Conservation (phyloP, 345 rosid genomes). For the Abelmoschus esculentus region DNA sequence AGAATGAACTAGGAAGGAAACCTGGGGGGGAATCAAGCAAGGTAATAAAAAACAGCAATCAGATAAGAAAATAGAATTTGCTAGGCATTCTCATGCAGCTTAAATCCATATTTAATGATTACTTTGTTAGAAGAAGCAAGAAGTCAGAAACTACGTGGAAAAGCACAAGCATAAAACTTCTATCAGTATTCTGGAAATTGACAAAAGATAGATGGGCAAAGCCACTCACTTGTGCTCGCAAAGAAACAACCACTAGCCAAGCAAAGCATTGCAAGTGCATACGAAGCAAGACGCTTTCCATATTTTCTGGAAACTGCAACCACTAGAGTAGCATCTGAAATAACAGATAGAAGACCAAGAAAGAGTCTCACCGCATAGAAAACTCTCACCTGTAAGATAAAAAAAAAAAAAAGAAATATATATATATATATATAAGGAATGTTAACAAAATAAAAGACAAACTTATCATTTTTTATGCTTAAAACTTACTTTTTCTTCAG, state of each 20-base stretch:
- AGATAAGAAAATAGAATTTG: not conserved
- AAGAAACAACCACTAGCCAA: slow-evolving; percentile 97
- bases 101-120: not conserved
- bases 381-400: slow-evolving; percentile 61
- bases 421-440: not conserved
- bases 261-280: slow-evolving; percentile 92
- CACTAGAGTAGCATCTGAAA: slow-evolving; percentile 72
- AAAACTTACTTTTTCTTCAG: slow-evolving; percentile 68
- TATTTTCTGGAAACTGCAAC: slow-evolving; percentile 86
- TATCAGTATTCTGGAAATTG: not conserved
- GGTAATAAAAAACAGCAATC: not conserved
- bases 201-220: not conserved
- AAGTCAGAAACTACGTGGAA: not conserved
- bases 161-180: not conserved
- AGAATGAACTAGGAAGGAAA: slow-evolving; percentile 95
- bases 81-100: not conserved
- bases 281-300: slow-evolving; percentile 86
- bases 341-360: slow-evolving; percentile 74
- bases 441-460: not conserved
- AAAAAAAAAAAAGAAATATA: too few relatives aligned
- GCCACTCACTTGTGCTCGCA: slow-evolving; percentile 89
- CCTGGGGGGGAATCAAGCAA: slow-evolving; percentile 34
- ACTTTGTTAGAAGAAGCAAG: not conserved
- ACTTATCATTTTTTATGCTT: slow-evolving; percentile 2
- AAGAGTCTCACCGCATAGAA: slow-evolving; percentile 93